A percentile compares a stretch with the other conserved stretches of the same genome.
Evolutionary conservation across 805 yeast species (phyloP).

Genomic region (Zygosaccharomyces lentus): DNA sequence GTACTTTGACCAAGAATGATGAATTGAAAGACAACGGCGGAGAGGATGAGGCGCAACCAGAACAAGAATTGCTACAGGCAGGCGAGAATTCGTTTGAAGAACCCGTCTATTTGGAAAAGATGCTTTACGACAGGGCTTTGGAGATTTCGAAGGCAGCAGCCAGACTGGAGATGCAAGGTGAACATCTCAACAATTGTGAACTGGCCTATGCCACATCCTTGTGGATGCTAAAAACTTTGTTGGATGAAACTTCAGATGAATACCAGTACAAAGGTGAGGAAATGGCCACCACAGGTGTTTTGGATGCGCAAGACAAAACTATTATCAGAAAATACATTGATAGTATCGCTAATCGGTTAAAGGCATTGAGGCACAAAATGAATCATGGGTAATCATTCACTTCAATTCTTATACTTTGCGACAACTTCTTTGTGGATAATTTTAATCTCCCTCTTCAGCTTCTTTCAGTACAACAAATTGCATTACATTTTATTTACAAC

Average conservation of each 20-base stretch:
- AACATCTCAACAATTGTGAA: conserved; percentile 61
- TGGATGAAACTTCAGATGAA: conserved; percentile 45
- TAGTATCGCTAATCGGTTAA: conserved; percentile 75
- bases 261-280: conserved; percentile 18
- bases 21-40: conserved; percentile 18
- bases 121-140: conserved; percentile 87
- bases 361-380: conserved; percentile 63
- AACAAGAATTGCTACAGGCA: conserved; percentile 6
- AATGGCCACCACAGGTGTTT: conserved; percentile 38
- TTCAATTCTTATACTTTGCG: neutral
- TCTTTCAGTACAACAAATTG: conserved; percentile 1
- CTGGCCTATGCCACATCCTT: conserved; percentile 84
- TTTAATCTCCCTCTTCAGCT: neutral
- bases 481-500: conserved; percentile 1
- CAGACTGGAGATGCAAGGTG: conserved; percentile 73
- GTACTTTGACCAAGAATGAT: conserved; percentile 1
- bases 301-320: conserved; percentile 68
- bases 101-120: conserved; percentile 66
- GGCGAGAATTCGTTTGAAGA: conserved; percentile 16
- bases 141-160: conserved; percentile 93
- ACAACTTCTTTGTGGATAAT: neutral
- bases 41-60: neutral
- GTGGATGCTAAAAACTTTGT: conserved; percentile 90
- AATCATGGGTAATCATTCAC: conserved; percentile 5
- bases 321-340: conserved; percentile 78